Conservation (phyloP, 2,329 filamentous ascomycete genomes). For the Clarireedia monteithiana region DNA sequence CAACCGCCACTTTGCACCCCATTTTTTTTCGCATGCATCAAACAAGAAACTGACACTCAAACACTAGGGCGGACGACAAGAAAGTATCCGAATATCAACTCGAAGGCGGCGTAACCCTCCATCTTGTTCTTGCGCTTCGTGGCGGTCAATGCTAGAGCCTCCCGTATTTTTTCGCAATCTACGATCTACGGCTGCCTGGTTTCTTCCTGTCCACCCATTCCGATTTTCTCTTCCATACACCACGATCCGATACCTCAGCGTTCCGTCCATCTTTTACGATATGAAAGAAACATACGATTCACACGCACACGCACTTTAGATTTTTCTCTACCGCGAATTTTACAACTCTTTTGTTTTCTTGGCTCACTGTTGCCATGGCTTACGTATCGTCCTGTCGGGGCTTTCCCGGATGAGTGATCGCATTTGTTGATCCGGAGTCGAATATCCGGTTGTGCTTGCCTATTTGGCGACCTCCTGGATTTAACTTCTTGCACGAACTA, state of each 20-base stretch:
- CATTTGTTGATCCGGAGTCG: too few relatives aligned
- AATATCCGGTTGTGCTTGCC: too few relatives aligned
- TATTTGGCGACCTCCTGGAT: too few relatives aligned
- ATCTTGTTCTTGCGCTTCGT: conserved; percentile 89
- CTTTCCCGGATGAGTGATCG: too few relatives aligned
- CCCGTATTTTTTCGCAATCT: not conserved
- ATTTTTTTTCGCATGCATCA: not conserved
- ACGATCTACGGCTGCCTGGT: not conserved
- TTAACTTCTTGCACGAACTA: too few relatives aligned
- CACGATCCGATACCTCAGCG: not conserved
- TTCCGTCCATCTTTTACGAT: too few relatives aligned
- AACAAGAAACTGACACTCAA: not conserved
- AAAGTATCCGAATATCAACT: conserved; percentile 85
- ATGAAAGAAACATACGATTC: too few relatives aligned
- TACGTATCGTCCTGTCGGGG: too few relatives aligned
- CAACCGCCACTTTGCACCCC: not conserved
- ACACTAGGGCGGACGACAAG: conserved; percentile 84
- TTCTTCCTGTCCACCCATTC: not conserved
- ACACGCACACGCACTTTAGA: too few relatives aligned
- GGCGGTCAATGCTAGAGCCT: conserved; percentile 47
- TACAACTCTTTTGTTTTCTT: too few relatives aligned
- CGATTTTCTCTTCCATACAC: not conserved
- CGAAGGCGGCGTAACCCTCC: conserved; percentile 85
- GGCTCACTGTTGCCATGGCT: too few relatives aligned
- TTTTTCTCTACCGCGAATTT: too few relatives aligned